phyloP scores from a whole-genome alignment of 2,329 filamentous ascomycete genomes.

The Sclerotinia sclerotiorum region DNA sequence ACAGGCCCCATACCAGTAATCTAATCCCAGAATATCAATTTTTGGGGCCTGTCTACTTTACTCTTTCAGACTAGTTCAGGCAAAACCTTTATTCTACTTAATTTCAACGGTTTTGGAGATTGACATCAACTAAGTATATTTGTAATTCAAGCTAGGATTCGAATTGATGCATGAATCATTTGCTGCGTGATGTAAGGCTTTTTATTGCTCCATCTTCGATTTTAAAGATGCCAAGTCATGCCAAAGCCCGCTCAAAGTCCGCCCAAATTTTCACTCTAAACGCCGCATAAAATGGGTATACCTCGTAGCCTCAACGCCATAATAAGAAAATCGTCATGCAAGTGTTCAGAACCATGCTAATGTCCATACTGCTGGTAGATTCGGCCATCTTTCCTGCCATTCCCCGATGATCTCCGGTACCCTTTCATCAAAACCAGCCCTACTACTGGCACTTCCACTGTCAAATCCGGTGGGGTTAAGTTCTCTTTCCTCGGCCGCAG shows the following conservation, averaged over 20 bases:
- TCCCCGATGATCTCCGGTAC: conserved; percentile 88
- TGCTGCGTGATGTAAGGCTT: not conserved
- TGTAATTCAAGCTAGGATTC: not conserved
- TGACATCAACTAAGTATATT: not conserved
- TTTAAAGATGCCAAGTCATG: not conserved
- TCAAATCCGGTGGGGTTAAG: conserved; percentile 64
- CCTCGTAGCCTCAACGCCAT: conserved; percentile 19
- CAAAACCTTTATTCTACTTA: not conserved
- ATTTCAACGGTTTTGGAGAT: not conserved
- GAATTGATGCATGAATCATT: not conserved
- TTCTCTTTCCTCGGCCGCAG: conserved; percentile 74
- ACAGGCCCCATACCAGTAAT: not conserved
- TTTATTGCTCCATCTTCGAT: not conserved
- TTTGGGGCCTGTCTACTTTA: conserved; percentile 1
- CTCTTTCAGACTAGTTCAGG: not conserved
- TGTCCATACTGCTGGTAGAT: conserved; percentile 89
- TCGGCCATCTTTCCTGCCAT: conserved; percentile 95
- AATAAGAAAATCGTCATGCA: conserved; percentile 9
- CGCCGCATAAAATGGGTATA: conserved; percentile 23
- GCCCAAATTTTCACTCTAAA: not conserved
- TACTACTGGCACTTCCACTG: conserved; percentile 62
- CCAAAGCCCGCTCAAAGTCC: not conserved
- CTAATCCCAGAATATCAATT: conserved; percentile 20
- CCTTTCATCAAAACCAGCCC: conserved; percentile 82
- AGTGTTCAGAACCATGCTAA: conserved; percentile 79